Base-by-base conservation (phyloP, 164 flowering plant genomes). In the Piper betle region DNA sequence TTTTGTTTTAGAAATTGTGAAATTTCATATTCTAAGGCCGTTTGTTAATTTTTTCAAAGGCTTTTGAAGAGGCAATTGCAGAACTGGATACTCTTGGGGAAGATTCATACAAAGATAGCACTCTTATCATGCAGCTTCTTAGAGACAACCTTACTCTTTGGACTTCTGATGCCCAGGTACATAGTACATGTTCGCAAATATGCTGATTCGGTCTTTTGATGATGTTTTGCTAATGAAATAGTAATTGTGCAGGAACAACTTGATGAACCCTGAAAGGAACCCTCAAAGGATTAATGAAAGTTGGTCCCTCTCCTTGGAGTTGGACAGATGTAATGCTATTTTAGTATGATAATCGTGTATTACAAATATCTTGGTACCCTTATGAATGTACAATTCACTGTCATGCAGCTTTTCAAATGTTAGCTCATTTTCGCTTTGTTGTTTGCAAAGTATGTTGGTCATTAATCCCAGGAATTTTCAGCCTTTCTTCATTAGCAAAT, bases 71-170 rank as follows among this genome's bases (percentile, higher is more conserved):
- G 66, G 87, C 86, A 13, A 77, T 82, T 50, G 82, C 84, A 53
- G 84, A 82, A 69, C 78, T 82, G 61, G 86, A 82, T 66, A 78
- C 82, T 1, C 64, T 82, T 64, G 84, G 86, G 19, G 84, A 79
- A 57, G 86, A 82, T 16, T 80, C 80, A 10, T 82, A 80, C 80
- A 82, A 82, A 67, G 86, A 82, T 72, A 82, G 84, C 82, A 84
- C 88, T 58, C 85, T 87, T 54, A 87, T 87, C 72, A 87, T 87
- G 90, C 94, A 87, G 67, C 85, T 87, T 54, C 77, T 86, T 13
- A 76, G 93, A 75, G 93, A 86, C 74, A 86, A 86, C 69, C 84
- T 86, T 69, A 84, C 87, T 67, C 84, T 86, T 52, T 86, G 94
- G 94, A 86, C 94, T 48, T 84, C 90, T 10, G 90, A 87, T 71